Evolutionary conservation across 1,139 yeast genomes (phyloP), one percentile per base, ranked within the genome.

Genomic region (Sugiyamaella novakii): DNA sequence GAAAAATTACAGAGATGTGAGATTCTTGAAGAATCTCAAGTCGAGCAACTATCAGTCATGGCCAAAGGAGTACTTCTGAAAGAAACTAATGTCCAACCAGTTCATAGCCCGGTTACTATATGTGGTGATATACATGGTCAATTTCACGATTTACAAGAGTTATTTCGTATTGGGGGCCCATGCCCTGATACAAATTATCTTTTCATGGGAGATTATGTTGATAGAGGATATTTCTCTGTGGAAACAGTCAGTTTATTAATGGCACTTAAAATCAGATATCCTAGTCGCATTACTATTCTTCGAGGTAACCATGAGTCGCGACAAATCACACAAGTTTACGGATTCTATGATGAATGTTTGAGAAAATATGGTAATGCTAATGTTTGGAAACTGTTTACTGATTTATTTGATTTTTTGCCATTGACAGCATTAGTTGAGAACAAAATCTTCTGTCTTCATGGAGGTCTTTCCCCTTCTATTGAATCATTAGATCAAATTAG

Each of bases 121-220:
- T 94, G 98, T 72, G 99, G 99, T 48, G 98, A 92, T 67, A 91
- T 92, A 36, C 98, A 92, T 66, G 98, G 98, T n/a, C 98, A 92
- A 70, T 79, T 92, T 56, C 98, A 94, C 70, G 98, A 92, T 69
- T 72, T 92, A 56, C 74, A 92, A 68, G 95, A 95, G 55, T 74
- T 92, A 47, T 91, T 92, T 71, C 74, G 76, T 49, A 83, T 87
- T 60, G 96, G 96, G 5, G 98, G 98, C 5, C 86, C 87, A 45
- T 84, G 92, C 59, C 96, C 96, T 1, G 82, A 79, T 66, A 79
- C 95, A 43, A 81, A 85, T 73, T 84, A 89, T 67, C 71, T 86
- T 56, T 87, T 86, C 63, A 77, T 86, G 77, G 95, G 95, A 11
- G 98, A 91, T 70, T 91, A 89, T 68, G 99, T 92, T 29, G 99